Evolutionary conservation across 345 rosid species (phyloP).

Genomic region (Jatropha curcas): DNA sequence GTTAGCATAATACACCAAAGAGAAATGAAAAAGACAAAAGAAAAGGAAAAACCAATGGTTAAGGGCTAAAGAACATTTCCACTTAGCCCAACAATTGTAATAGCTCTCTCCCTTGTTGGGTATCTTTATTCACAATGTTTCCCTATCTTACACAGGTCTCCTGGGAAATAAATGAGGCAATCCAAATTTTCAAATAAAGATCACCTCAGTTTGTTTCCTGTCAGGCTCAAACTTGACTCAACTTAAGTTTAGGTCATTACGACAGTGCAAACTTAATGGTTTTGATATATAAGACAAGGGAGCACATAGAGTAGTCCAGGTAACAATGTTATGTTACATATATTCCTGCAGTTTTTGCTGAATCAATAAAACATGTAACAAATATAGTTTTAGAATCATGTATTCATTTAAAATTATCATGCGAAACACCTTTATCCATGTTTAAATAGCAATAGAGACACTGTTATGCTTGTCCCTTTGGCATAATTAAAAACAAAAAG

Average conservation of each 20-base stretch:
- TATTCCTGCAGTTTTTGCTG: not conserved
- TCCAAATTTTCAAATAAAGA: not conserved
- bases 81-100: not conserved
- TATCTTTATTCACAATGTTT: not conserved
- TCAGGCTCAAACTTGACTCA: not conserved
- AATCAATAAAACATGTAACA: not conserved
- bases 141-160: not conserved
- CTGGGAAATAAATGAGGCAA: not conserved
- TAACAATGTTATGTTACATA: not conserved
- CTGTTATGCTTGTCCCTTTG: not conserved
- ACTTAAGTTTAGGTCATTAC: not conserved
- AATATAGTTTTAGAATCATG: not conserved
- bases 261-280: not conserved
- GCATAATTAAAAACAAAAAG: constrained; percentile 2
- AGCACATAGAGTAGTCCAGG: not conserved
- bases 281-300: not conserved
- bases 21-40: not conserved
- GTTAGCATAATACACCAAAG: not conserved
- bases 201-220: too few relatives aligned
- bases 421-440: not conserved
- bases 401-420: not conserved
- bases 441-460: not conserved
- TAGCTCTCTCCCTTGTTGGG: not conserved
- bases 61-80: not conserved
- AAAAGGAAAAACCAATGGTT: not conserved